phyloP scores from a whole-genome alignment of 2,329 filamentous ascomycete genomes.

The Apiospora phragmitis region DNA sequence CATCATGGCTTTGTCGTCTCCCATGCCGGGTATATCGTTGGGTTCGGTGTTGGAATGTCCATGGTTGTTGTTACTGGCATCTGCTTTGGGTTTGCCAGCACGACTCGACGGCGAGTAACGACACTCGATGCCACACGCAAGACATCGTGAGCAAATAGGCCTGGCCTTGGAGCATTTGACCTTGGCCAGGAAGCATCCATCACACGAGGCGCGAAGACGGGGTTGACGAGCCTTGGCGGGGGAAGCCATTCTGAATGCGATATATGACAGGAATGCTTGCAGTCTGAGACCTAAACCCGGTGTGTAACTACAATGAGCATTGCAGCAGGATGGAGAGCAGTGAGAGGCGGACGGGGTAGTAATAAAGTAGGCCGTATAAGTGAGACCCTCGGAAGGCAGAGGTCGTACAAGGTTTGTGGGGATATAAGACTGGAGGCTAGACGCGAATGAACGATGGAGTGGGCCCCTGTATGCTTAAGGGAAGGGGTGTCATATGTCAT shows the following conservation, averaged over 20 bases:
- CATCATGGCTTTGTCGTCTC: constrained; percentile 31
- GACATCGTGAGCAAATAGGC: constrained; percentile 54
- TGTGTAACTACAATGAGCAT: constrained; percentile 11
- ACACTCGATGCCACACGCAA: constrained; percentile 50
- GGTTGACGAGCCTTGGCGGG: constrained; percentile 38
- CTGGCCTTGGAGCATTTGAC: constrained; percentile 56
- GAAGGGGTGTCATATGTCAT: constrained; percentile 13
- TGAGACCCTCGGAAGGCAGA: constrained; percentile 15
- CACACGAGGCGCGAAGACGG: constrained; percentile 50
- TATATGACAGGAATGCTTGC: neutral
- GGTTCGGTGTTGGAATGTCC: constrained; percentile 20
- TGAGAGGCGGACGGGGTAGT: constrained; percentile 13
- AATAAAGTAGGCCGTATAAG: constrained; percentile 22
- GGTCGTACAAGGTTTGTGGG: constrained; percentile 26
- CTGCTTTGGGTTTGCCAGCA: constrained; percentile 49
- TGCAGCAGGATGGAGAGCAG: constrained; percentile 8
- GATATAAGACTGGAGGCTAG: constrained; percentile 17
- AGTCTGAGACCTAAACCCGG: constrained; percentile 17
- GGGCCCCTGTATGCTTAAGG: neutral
- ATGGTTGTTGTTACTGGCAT: constrained; percentile 22
- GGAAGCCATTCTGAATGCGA: constrained; percentile 20
- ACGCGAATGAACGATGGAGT: constrained; percentile 18
- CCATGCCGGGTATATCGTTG: constrained; percentile 23
- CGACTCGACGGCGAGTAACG: constrained; percentile 54
- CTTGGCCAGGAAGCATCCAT: constrained; percentile 56